A percentile compares a stretch with the other conserved stretches of the same genome.
phyloP scores from a whole-genome alignment of 345 rosid genomes.

The Kernera saxatilis region DNA sequence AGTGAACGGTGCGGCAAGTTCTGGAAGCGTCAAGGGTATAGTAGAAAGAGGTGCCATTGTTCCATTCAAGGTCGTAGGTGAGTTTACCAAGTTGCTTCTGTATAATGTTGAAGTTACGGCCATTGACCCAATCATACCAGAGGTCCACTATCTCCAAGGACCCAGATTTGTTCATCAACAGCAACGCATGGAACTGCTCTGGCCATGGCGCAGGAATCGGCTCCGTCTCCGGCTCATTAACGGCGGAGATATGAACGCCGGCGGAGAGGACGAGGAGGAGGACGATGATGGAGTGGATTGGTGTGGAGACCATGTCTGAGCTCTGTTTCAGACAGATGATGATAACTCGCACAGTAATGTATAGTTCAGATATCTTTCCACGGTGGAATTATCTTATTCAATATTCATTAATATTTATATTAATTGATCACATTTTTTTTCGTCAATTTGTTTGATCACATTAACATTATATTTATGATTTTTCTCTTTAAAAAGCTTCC shows the following conservation, averaged over 20 bases:
- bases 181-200: slow-evolving; percentile 54
- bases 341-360: background rate
- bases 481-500: background rate
- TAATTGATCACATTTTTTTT: background rate
- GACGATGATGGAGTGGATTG: background rate
- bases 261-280: slow-evolving; percentile 13
- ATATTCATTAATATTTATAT: background rate
- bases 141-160: slow-evolving; percentile 46
- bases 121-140: slow-evolving; percentile 73
- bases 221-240: background rate
- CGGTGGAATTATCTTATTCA: slow-evolving; percentile 2
- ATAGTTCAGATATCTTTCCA: background rate
- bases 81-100: slow-evolving; percentile 60
- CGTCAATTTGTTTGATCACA: no score
- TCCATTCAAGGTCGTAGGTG: slow-evolving; percentile 55
- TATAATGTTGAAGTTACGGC: slow-evolving; percentile 66
- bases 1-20: slow-evolving; percentile 40
- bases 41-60: slow-evolving; percentile 54
- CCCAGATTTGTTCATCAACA: slow-evolving; percentile 57
- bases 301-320: slow-evolving; percentile 3
- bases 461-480: background rate
- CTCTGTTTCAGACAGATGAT: background rate
- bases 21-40: slow-evolving; percentile 42
- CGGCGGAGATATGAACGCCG: background rate
- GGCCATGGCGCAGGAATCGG: slow-evolving; percentile 62